Conservation (phyloP, 2,329 filamentous ascomycete species). For the Colletotrichum limetticola region DNA sequence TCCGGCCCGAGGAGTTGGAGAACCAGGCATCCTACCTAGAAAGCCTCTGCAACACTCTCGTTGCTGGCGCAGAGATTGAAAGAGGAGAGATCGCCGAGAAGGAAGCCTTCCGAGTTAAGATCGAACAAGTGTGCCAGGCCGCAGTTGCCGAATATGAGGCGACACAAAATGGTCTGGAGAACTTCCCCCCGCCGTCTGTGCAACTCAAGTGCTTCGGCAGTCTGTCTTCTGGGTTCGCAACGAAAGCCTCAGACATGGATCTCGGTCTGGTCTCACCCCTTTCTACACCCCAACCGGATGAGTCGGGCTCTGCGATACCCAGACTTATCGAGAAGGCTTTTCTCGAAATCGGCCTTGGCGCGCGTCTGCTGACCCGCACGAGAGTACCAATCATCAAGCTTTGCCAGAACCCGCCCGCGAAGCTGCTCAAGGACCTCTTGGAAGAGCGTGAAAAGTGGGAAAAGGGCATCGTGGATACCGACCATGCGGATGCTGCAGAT, state of each 20-base stretch:
- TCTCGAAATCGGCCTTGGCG: slow-evolving; percentile 77
- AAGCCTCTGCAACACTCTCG: slow-evolving; percentile 60
- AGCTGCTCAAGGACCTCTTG: slow-evolving; percentile 69
- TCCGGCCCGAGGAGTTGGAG: slow-evolving; percentile 57
- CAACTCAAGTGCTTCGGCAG: slow-evolving; percentile 84
- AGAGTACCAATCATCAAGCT: slow-evolving; percentile 90
- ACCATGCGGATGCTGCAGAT: slow-evolving; percentile 48
- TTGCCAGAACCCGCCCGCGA: slow-evolving; percentile 74
- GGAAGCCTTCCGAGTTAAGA: slow-evolving; percentile 72
- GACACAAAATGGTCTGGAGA: slow-evolving; percentile 46
- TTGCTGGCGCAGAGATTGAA: slow-evolving; percentile 69
- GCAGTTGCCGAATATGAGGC: slow-evolving; percentile 66
- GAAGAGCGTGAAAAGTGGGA: slow-evolving; percentile 80
- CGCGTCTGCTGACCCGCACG: slow-evolving; percentile 80
- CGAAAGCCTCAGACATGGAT: slow-evolving; percentile 91
- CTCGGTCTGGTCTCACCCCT: slow-evolving; percentile 78
- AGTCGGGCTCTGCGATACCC: slow-evolving; percentile 71
- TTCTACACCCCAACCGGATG: slow-evolving; percentile 64
- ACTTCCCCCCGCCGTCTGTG: slow-evolving; percentile 68
- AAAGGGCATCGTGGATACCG: slow-evolving; percentile 55
- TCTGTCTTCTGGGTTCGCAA: slow-evolving; percentile 85
- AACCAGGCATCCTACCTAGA: slow-evolving; percentile 62
- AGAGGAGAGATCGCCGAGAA: slow-evolving; percentile 74
- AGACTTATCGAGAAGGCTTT: slow-evolving; percentile 80
- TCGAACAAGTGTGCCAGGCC: slow-evolving; percentile 73